Evolutionary conservation across 305 asterid genomes (phyloP), one percentile per base, ranked within the genome.

Genomic region (Fraxinus baroniana): DNA sequence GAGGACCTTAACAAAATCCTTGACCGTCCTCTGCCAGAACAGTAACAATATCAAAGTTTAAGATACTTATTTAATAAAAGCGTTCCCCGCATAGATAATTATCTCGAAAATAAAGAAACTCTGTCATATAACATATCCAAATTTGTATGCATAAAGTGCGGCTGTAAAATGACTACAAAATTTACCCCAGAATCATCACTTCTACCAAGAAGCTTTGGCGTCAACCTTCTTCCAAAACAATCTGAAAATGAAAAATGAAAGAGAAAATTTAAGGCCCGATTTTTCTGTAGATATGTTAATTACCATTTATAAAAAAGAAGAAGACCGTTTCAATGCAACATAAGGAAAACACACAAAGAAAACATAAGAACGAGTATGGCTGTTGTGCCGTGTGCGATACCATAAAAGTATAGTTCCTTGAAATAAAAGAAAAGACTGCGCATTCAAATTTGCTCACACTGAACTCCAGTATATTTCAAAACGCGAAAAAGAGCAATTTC

Each of bases 161-260:
- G 35, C 37, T 22, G 39, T 68, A 26, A 72, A 81, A 79, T 15
- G 26, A 62, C n/a, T 60, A 64, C 20, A 74, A 55, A 78, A 39
- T 76, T 90, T 88, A 94, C 98, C 97, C 95, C 97, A 81, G 98
- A 92, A 91, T 93, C 98, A 90, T 90, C 95, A 81, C 87, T 83
- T 91, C 97, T 90, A 76, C 98, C 97, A 78, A 96, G 94, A 89
- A 96, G 89, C 89, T 90, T 94, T 78, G 99, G 98, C 70, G 98
- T 98, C 91, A 93, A 89, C 60, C 98, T 90, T 78, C 98, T 93
- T 76, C 98, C 98, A 87, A 96, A 91, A 89, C 99, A 96, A 90
- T 91, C 99, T 96, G 95, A 84, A 80, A 90, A 77, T 62, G 79
- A 35, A 80, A 52, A 78, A 26, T 17, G 72, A 76, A 75, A 76